Base-by-base conservation (phyloP, 2,329 filamentous ascomycete genomes). In the Calonectria fujianensis region DNA sequence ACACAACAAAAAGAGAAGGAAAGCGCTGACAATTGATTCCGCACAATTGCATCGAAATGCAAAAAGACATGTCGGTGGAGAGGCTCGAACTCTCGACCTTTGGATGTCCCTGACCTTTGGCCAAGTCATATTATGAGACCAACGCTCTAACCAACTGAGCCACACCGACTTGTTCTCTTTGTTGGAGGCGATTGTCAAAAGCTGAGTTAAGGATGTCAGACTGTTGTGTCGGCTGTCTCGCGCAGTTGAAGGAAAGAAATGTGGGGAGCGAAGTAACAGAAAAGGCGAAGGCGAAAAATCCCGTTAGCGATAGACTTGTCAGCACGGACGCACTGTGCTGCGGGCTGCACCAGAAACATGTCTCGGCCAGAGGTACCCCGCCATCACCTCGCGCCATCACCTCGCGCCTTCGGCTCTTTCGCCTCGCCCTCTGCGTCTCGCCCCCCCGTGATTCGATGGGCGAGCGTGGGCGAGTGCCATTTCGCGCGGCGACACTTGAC, bases 121-220 rank as follows among this genome's bases (percentile, higher is more conserved):
- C 32, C 75, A 79, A 69, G 68, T 80, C 79, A 80, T 77, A 24
- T 57, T 82, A 83, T 81, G 82, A 84, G 82, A 84, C 82, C 82
- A 82, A 84, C 83, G 83, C 83, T 83, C 82, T 84, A 84, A 83
- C 83, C 83, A 83, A 82, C 83, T 84, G 82, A 83, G 83, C 83
- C 82, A 84, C 79, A 77, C 80, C 81, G 80, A 81, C 78, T 10
- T 52, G 3, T 50, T 75, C 32, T 65, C 32, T 45, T 74, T 7
- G 6, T 75, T 75, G 74, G 39, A 69, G 50, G 9, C 13, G 10
- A 7, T 11, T 3, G 27, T 9, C 27, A 41, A 70, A 68, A 37
- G 14, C 1, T 45, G 27, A 1, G 27, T 16, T 61, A 72, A 59
- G 8, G 18, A 24, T 8, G 3, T 2, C 32, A 4, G 3, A 18